These are phyloP conservation scores for Cladorrhinum samala DNA, from an alignment of 495 filamentous ascomycete species.

Conservation along the genomic window DNA sequence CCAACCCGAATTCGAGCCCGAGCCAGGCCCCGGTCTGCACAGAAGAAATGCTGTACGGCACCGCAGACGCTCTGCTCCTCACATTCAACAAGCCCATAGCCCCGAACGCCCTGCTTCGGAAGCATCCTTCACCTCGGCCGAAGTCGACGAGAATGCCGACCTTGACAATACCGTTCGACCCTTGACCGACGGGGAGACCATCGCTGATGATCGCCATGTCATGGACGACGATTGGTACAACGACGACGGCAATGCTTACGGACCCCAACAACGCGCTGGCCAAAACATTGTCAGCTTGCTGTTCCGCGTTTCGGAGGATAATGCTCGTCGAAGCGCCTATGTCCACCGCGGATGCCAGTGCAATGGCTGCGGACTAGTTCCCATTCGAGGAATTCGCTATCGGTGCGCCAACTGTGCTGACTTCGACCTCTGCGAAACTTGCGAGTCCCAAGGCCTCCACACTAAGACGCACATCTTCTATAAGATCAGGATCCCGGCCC, in stretches of 20 bases:
- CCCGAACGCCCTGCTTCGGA: slow-evolving; percentile 16
- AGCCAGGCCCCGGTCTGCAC: slow-evolving; percentile 36
- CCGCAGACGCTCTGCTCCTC: slow-evolving; percentile 29
- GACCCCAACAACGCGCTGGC: slow-evolving; percentile 50
- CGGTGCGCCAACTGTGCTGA: slow-evolving; percentile 88
- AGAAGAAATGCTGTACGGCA: slow-evolving; percentile 55
- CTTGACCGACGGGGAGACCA: slow-evolving; percentile 49
- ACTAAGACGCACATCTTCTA: slow-evolving; percentile 93
- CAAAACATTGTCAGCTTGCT: slow-evolving; percentile 68
- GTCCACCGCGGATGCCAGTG: slow-evolving; percentile 92
- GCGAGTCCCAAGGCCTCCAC: slow-evolving; percentile 79
- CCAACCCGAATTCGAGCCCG: slow-evolving; percentile 13
- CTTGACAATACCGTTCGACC: slow-evolving; percentile 25
- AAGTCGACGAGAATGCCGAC: slow-evolving; percentile 40
- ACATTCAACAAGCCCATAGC: slow-evolving; percentile 15
- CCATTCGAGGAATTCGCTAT: slow-evolving; percentile 88
- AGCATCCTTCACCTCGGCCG: slow-evolving; percentile 29
- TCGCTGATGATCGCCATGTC: slow-evolving; percentile 47
- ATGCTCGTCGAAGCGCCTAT: slow-evolving; percentile 75
- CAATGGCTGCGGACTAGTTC: slow-evolving; percentile 75
- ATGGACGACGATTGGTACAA: slow-evolving; percentile 54
- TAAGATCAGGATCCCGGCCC: slow-evolving; percentile 57
- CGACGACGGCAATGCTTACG: slow-evolving; percentile 28
- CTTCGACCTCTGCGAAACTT: slow-evolving; percentile 85
- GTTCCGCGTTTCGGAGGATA: slow-evolving; percentile 77